phyloP scores from a whole-genome alignment of 345 rosid species.

The Moringa oleifera region DNA sequence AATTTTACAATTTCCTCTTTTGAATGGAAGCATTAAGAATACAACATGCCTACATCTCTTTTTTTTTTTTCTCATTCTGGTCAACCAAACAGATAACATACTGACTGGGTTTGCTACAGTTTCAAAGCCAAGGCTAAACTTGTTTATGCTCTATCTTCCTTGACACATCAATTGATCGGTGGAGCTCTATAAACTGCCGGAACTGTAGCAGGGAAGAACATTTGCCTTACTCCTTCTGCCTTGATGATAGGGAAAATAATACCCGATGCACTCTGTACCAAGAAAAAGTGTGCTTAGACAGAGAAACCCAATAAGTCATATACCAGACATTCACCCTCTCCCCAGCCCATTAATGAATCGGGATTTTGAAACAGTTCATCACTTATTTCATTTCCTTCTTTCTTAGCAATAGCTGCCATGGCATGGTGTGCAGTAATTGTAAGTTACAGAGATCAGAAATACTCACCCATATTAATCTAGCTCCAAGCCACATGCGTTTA shows the following conservation, averaged over 20 bases:
- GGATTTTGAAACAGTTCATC: no score
- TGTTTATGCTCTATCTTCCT: neutral
- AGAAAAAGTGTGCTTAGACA: neutral
- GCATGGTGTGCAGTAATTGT: neutral
- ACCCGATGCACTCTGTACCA: slow-evolving; percentile 36
- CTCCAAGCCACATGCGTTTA: slow-evolving; percentile 42
- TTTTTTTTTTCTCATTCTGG: no score
- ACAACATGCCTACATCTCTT: neutral
- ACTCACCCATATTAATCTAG: slow-evolving; percentile 39
- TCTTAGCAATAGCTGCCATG: no score
- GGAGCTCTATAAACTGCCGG: slow-evolving; percentile 27
- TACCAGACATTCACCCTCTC: no score
- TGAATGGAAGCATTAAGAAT: no score
- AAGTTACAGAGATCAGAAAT: neutral
- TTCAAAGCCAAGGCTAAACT: neutral
- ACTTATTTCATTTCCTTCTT: no score
- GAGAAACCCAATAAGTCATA: neutral
- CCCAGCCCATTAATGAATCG: no score
- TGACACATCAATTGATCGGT: slow-evolving; percentile 3
- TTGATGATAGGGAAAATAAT: slow-evolving; percentile 41
- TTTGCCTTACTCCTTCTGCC: slow-evolving; percentile 45
- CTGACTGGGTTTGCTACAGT: no score
- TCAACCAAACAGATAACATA: neutral
- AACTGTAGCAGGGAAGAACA: slow-evolving; percentile 42
- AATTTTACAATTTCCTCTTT: no score